Conservation (phyloP, 257 asterid species). For the Solanum dulcamara region DNA sequence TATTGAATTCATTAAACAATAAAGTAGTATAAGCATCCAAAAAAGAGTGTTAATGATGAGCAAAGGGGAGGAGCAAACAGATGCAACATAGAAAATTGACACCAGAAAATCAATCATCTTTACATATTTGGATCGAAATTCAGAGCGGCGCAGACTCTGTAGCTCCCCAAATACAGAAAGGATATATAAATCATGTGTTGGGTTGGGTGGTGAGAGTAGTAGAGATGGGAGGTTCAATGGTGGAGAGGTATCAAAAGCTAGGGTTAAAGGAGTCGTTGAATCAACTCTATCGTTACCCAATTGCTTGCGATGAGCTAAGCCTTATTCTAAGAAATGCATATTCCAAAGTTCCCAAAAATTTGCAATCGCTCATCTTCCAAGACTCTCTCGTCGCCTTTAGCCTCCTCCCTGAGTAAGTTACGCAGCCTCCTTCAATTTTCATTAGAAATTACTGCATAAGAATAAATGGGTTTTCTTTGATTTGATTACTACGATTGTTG, state of each 20-base stretch:
- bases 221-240: constrained; percentile 6
- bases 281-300: constrained; percentile 21
- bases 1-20: too few relatives aligned
- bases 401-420: constrained; percentile 58
- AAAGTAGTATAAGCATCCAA: too few relatives aligned
- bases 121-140: neutral
- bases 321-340: constrained; percentile 43
- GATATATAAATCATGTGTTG: neutral
- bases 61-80: too few relatives aligned
- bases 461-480: neutral
- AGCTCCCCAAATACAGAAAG: neutral
- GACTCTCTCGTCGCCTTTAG: constrained; percentile 64
- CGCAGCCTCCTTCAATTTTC: neutral
- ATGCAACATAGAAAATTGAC: too few relatives aligned
- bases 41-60: too few relatives aligned
- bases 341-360: constrained; percentile 39
- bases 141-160: neutral
- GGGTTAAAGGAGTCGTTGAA: constrained; percentile 40
- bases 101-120: neutral
- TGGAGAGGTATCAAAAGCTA: constrained; percentile 39
- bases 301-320: constrained; percentile 62
- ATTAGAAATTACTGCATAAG: neutral
- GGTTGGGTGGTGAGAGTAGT: neutral
- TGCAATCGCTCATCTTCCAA: constrained; percentile 54
- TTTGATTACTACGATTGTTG: neutral